Percentiles rank a stretch among this genome's conserved stretches.
These are phyloP conservation scores for Cytospora schulzeri DNA, from an alignment of 2,329 filamentous ascomycete species.

Conservation along the genomic window DNA sequence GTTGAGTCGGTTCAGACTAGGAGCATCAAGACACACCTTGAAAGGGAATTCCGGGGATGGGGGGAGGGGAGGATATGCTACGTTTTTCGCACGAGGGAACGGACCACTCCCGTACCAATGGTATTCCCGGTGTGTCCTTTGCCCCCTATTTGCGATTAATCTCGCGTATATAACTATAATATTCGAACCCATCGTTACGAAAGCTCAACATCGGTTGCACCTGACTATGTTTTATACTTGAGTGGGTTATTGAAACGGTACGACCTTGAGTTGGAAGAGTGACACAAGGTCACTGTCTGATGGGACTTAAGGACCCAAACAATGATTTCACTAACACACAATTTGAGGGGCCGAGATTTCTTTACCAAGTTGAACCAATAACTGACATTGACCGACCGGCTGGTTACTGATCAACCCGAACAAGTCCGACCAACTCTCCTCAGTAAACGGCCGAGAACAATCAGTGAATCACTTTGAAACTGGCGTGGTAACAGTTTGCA, in stretches of 20 bases:
- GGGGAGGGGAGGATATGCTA: background rate
- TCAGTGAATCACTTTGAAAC: slow-evolving; percentile 19
- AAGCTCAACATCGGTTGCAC: background rate
- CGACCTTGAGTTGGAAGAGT: background rate
- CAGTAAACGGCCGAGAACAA: slow-evolving; percentile 5
- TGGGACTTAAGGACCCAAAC: background rate
- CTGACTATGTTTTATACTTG: background rate
- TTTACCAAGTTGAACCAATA: slow-evolving; percentile 3
- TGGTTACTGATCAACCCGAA: slow-evolving; percentile 14
- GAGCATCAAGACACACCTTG: background rate
- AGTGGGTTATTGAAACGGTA: slow-evolving; percentile 8
- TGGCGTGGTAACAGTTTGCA: slow-evolving; percentile 10
- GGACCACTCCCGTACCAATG: background rate
- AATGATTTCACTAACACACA: background rate
- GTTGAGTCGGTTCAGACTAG: background rate
- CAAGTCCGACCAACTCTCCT: slow-evolving; percentile 8
- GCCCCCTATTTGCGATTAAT: background rate
- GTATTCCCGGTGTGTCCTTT: background rate
- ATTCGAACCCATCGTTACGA: background rate
- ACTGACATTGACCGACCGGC: background rate
- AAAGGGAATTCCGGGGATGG: background rate
- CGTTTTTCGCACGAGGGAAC: background rate
- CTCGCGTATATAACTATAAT: background rate
- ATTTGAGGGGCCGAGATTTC: slow-evolving; percentile 12
- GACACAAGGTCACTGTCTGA: background rate